Conservation (phyloP, 1,139 yeast genomes). For the Hansenula lynferdii region DNA sequence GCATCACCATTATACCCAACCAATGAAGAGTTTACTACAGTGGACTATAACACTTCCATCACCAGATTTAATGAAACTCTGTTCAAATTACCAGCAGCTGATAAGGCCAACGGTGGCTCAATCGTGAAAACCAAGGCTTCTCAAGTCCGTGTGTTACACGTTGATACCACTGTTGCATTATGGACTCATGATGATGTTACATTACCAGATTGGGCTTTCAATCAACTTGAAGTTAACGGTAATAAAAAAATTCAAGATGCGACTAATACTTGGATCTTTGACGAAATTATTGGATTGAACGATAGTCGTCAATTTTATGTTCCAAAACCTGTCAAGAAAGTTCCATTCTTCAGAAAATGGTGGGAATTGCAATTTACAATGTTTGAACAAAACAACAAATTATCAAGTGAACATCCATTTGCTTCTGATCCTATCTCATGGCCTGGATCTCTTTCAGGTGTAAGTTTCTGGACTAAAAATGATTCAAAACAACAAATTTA, state of each 20-base stretch:
- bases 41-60: slow-evolving; percentile 50
- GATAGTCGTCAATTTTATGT: slow-evolving; percentile 59
- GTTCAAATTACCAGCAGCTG: slow-evolving; percentile 66
- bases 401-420: slow-evolving; percentile 89
- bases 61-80: slow-evolving; percentile 66
- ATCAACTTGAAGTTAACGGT: slow-evolving; percentile 93
- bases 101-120: slow-evolving; percentile 44
- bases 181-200: slow-evolving; percentile 86
- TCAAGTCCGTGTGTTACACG: slow-evolving; percentile 67
- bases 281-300: slow-evolving; percentile 59
- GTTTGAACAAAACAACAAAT: slow-evolving; percentile 89
- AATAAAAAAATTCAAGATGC: slow-evolving; percentile 71
- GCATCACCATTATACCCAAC: slow-evolving; percentile 94
- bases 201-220: slow-evolving; percentile 93
- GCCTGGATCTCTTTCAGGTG: slow-evolving; percentile 93
- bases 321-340: slow-evolving; percentile 46
- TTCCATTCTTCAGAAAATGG: slow-evolving; percentile 84
- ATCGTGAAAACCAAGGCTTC: slow-evolving; percentile 66
- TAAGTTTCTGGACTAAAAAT: slow-evolving; percentile 91
- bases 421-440: slow-evolving; percentile 91
- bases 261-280: slow-evolving; percentile 73
- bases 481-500: slow-evolving; percentile 67
- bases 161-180: slow-evolving; percentile 85
- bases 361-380: slow-evolving; percentile 79
- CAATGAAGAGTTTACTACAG: slow-evolving; percentile 86